A percentile compares a stretch with the other conserved stretches of the same genome.
These are phyloP conservation scores for Medicago truncatula DNA, from an alignment of 306 rosid species.

Conservation along the genomic window MtrunA17r5.0-ANR NC_053049.1:41246001-41246500, in stretches of 20 bases:
- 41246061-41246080: too few species aligned
- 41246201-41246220: too few species aligned
- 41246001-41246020: too few species aligned
- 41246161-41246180: too few species aligned
- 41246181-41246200: too few species aligned
- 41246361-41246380: not conserved
- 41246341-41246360: not conserved
- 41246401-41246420: not conserved
- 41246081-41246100: too few species aligned
- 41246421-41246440: too few species aligned
- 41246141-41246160: too few species aligned
- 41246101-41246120: too few species aligned
- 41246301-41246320: not conserved
- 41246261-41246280: not conserved
- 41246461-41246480: not conserved
- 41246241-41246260: not conserved
- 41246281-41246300: not conserved
- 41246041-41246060: too few species aligned
- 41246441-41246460: not conserved
- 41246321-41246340: not conserved
- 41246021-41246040: too few species aligned
- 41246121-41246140: too few species aligned
- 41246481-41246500: slow-evolving; percentile 34
- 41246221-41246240: not conserved
- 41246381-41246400: not conserved